Evolutionary conservation across 345 rosid species (phyloP).

Genomic region (Bruguiera parviflora): DNA sequence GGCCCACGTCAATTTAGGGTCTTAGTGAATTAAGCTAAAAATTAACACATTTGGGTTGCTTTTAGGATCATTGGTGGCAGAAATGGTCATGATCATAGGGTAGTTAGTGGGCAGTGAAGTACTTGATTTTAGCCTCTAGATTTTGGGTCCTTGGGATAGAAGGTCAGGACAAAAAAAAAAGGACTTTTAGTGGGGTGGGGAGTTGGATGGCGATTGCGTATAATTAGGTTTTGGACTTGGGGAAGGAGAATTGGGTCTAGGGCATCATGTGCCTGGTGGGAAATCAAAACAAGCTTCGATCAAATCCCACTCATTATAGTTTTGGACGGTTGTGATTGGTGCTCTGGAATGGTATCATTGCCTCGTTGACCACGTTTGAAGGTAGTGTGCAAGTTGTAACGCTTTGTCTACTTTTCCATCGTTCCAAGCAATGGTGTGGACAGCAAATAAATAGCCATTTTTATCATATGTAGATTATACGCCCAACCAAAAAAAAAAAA

Average conservation of each 20-base stretch:
- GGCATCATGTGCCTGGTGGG: constrained; percentile 11
- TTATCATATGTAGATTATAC: too few relatives aligned
- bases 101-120: constrained; percentile 16
- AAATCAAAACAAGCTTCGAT: constrained; percentile 15
- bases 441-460: too few relatives aligned
- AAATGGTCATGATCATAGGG: constrained; percentile 12
- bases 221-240: constrained; percentile 29
- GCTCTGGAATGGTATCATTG: constrained; percentile 23
- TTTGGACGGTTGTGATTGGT: constrained; percentile 31
- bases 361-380: constrained; percentile 22
- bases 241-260: constrained; percentile 15
- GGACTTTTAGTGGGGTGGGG: background rate
- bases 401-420: too few relatives aligned
- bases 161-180: background rate
- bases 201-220: constrained; percentile 12
- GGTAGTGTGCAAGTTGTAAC: background rate
- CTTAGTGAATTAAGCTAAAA: background rate
- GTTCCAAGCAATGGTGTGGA: too few relatives aligned
- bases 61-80: background rate
- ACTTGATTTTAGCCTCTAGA: constrained; percentile 13
- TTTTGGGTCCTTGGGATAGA: background rate
- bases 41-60: background rate
- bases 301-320: constrained; percentile 21
- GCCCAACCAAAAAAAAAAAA: too few relatives aligned
- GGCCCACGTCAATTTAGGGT: background rate